phyloP scores from a whole-genome alignment of 805 yeast genomes.

The Allodekkera sacchari region DNA sequence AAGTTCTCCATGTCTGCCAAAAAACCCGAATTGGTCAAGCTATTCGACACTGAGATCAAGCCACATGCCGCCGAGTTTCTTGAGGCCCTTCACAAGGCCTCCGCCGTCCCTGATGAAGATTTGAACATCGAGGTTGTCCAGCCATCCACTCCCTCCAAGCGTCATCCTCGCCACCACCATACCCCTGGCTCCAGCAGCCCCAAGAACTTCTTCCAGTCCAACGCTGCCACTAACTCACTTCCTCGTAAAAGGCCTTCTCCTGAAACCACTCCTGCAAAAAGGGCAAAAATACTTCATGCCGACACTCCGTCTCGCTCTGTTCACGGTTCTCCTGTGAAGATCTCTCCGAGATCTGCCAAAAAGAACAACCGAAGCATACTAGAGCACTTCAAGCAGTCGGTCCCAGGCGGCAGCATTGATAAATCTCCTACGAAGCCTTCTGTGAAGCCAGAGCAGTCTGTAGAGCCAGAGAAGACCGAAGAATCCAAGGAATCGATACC shows the following conservation, averaged over 20 bases:
- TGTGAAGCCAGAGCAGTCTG: background rate
- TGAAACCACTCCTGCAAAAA: background rate
- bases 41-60: conserved; percentile 48
- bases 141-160: too few relatives aligned
- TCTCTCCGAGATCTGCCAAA: background rate
- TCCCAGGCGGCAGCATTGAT: conserved; percentile 5
- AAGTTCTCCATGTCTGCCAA: conserved; percentile 53
- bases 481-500: background rate
- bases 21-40: conserved; percentile 53
- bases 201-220: conserved; percentile 1
- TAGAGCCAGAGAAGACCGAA: background rate
- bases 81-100: conserved; percentile 18
- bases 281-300: too few relatives aligned
- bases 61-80: conserved; percentile 39
- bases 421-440: background rate
- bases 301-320: too few relatives aligned
- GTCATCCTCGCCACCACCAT: too few relatives aligned
- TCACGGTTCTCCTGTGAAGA: too few relatives aligned
- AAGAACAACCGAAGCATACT: conserved; percentile 7
- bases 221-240: background rate
- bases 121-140: too few relatives aligned
- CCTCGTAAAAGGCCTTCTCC: conserved; percentile 3
- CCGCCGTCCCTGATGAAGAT: too few relatives aligned
- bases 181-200: too few relatives aligned
- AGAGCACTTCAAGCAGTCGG: conserved; percentile 11